Base-by-base conservation (phyloP, 129 eudicot species). In the Calendula officinalis region DNA sequence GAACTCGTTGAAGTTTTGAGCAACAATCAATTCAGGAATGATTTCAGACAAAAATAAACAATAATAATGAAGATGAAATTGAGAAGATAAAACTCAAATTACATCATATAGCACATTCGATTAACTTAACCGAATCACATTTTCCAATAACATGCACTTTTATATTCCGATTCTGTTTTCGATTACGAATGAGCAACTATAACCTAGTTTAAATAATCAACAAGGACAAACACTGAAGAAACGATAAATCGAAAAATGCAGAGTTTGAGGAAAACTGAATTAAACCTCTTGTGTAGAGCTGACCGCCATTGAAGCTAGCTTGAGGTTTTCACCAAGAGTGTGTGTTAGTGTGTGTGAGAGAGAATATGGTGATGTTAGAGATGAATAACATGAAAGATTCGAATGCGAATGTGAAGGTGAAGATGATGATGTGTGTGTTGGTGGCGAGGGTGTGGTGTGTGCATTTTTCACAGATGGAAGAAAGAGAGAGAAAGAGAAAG, bases 271-370 rank as follows among this genome's bases (percentile, higher is more conserved):
- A 22, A 48, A 8, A 48, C n/a, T 48, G 30, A 14, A 48, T 48
- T 48, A 5, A 48, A 48, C 53, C 53, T 48, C 53, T 48, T 48
- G 53, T 14, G 53, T 48, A 48, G 53, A 48, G 53, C 15, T 14
- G 7, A 48, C 53, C 30, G 53, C 53, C 53, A 48, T 48, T 14
- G 15, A 8, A 48, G 53, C 15, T 48, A n/a, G 53, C 53, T 14
- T 48, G 22, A 48, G 5, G 13, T 14, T 48, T 48, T 48, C 13
- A 48, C 52, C 53, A 47, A 13, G 12, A 22, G 2, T 22, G 30
- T 22, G n/a, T n/a, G 52, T 11, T 15, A n/a, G 52, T 47, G 52
- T 11, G 22, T n/a, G n/a, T 46, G 6, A 46, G n/a, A 46, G 5
- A 46, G 22, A 46, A 5, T 46, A 22, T 6, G 53, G 5, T 48